Base-by-base conservation (phyloP, 306 rosid species). In the Mimosa bimucronata region DNA sequence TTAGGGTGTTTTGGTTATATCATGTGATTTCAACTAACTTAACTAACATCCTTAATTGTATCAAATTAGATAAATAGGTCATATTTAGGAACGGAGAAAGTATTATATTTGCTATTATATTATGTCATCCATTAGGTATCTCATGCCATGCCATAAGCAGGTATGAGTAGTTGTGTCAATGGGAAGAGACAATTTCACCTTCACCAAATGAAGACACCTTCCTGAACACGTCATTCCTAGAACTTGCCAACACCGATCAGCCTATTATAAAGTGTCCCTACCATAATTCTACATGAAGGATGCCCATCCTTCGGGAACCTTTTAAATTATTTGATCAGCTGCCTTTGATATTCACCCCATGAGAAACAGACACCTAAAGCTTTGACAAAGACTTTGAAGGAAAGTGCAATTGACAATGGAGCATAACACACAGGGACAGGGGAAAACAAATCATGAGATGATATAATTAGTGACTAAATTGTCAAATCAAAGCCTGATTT, bases 131-230 rank as follows among this genome's bases (percentile, higher is more conserved):
- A 53, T 45, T 45, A 30, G 41, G 76, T 5, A 26, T 53, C 14
- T 25, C 26, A 29, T 71, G n/a, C 12, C 25, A 45, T 26, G 25
- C 14, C 75, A 42, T 71, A 15, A 50, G 18, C 21, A 48, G 62
- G 64, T 40, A 45, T 18, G 19, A 46, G 28, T 18, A 9, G 60
- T n/a, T 29, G 48, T 61, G 28, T 2, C 66, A 28, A 29, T 12
- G 37, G 8, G 37, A 61, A 61, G 18, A 29, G 42, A 72, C 76
- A 48, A 16, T 37, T 71, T 72, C 40, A 28, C 66, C 31, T 61
- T 13, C 66, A 61, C 66, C 4, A 28, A 61, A 61, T 28, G n/a
- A 61, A 28, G 66, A 72, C 18, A 31, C 30, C 28, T 21, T 50
- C 15, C 46, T 73, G n/a, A 45, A 48, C 46, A 50, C 1, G 21